Conservation (phyloP, 768 basidiomycete genomes). For the Megacollybia marginata region DNA sequence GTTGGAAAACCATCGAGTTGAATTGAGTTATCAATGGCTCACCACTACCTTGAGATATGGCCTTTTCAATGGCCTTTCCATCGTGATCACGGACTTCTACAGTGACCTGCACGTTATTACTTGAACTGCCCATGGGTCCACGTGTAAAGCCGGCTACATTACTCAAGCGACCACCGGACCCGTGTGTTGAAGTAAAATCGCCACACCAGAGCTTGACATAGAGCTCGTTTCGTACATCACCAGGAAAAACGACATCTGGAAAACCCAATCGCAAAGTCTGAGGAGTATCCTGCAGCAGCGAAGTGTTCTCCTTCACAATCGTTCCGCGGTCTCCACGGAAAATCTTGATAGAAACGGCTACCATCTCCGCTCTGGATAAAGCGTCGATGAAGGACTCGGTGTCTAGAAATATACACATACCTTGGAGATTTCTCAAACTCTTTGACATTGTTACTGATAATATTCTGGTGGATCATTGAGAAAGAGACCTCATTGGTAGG, state of each 20-base stretch:
- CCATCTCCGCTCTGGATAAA: conserved; percentile 64
- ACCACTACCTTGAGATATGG: conserved; percentile 78
- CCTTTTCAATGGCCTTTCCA: conserved; percentile 61
- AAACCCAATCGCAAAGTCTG: conserved; percentile 86
- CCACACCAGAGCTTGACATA: conserved; percentile 97
- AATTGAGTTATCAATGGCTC: conserved; percentile 77
- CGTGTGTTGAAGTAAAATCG: conserved; percentile 61
- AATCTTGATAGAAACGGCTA: conserved; percentile 79
- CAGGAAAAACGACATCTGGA: conserved; percentile 93
- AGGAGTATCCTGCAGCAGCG: conserved; percentile 73
- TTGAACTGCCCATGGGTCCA: conserved; percentile 41
- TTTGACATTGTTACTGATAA: conserved; percentile 70
- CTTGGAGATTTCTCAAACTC: conserved; percentile 80
- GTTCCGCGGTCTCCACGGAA: conserved; percentile 77
- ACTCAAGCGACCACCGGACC: conserved; percentile 44
- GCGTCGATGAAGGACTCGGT: conserved; percentile 2
- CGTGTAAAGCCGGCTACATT: conserved; percentile 57
- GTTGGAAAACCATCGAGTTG: conserved; percentile 85
- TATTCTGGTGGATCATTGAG: conserved; percentile 92
- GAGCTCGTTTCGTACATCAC: conserved; percentile 86
- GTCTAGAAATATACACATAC: conserved; percentile 30
- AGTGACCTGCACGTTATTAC: conserved; percentile 79
- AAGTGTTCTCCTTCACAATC: conserved; percentile 78
- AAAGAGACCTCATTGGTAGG: conserved; percentile 81
- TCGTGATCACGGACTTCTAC: conserved; percentile 78